Evolutionary conservation across 257 asterid species (phyloP), one percentile per base, ranked within the genome.

Genomic region (Nicotiana benthamiana): DNA sequence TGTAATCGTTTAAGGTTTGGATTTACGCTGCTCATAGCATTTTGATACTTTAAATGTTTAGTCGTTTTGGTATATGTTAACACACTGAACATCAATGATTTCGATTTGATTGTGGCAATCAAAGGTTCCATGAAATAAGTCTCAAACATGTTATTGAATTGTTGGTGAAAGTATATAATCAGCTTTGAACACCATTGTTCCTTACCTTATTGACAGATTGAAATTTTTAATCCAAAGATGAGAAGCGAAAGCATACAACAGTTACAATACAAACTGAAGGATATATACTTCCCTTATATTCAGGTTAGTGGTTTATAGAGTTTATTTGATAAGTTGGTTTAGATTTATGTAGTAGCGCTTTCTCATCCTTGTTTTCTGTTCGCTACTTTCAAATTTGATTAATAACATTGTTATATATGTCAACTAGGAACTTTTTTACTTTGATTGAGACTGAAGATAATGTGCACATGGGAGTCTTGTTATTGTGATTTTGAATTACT

Each of bases 201-300:
- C 79, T 74, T 8, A 48, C 3, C 4, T 48, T 48, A 64, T 62
- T 86, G 79, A 56, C 91, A 93, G 98, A 90, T 93, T 59, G 92
- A 89, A 80, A 88, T 92, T 26, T 85, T 85, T 40, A 87, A 87
- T 61, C 91, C 91, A 40, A 84, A 62, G 79, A 79, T 79, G 87
- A 85, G 80, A 57, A 34, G 11, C 30, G 4, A 57, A 79, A 83
- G 77, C 62, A 10, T 86, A 51, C 27, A 51, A 24, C 84, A 78
- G 32, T 83, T 93, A n/a, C 88, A 28, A 59, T 51, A 85, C 86
- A 83, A 70, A 61, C 79, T 93, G 83, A 91, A 93, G 84, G 98
- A 92, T 84, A 90, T 93, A 52, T 93, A 92, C 87, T 93, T 92
- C 84, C 98, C 98, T 0, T 93, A 92, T 82, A 89, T 93, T 82